Evolutionary conservation across 331 rosid genomes (phyloP).

Genomic region (Pyrus hybrid): DNA sequence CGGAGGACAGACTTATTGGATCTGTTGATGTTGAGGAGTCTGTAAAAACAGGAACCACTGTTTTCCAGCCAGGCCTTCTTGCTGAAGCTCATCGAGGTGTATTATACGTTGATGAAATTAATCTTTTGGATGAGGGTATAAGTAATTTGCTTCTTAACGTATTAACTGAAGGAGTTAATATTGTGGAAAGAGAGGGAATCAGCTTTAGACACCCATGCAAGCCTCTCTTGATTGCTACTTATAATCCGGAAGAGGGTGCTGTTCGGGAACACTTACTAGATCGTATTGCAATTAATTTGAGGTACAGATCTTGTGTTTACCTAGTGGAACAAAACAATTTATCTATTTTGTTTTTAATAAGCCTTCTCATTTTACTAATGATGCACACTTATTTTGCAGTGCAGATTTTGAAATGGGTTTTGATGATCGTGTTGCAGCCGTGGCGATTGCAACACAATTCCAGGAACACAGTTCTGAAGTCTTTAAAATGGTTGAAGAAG

Average conservation of each 20-base stretch:
- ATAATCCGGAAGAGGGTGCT: conserved; percentile 96
- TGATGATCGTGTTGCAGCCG: conserved; percentile 93
- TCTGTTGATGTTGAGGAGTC: conserved; percentile 99
- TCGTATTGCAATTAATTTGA: conserved; percentile 87
- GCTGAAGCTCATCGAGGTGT: conserved; percentile 99
- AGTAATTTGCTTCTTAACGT: conserved; percentile 97
- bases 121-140: conserved; percentile 95
- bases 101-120: conserved; percentile 88
- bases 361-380: conserved; percentile 27
- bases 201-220: conserved; percentile 94
- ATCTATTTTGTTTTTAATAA: not conserved
- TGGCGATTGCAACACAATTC: conserved; percentile 82
- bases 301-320: conserved; percentile 43
- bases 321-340: conserved; percentile 6
- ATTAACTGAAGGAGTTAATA: conserved; percentile 91
- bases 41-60: conserved; percentile 82
- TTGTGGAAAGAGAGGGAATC: conserved; percentile 96
- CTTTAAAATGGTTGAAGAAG: conserved; percentile 76
- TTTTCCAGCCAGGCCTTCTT: conserved; percentile 96
- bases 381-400: conserved; percentile 55
- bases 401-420: conserved; percentile 97
- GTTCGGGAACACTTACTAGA: conserved; percentile 92
- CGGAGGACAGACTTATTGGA: conserved; percentile 98
- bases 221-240: conserved; percentile 96
- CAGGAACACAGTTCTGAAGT: conserved; percentile 70